Evolutionary conservation across 2,329 filamentous ascomycete genomes (phyloP).

Genomic region (Aspergillus brunneoviolaceus): DNA sequence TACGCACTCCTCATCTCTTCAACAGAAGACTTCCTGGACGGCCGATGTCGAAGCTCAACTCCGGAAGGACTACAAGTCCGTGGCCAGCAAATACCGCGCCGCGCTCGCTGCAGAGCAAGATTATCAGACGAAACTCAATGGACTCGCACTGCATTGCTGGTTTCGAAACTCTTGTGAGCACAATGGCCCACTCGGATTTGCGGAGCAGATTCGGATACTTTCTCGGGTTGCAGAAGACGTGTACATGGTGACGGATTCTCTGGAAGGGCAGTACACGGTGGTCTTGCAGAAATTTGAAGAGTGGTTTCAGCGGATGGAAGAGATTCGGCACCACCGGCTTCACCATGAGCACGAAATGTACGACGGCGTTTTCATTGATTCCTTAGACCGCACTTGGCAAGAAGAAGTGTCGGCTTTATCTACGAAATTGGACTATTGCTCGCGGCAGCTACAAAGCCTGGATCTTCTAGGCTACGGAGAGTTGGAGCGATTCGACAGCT

Average conservation of each 20-base stretch:
- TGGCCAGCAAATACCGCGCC: conserved; percentile 35
- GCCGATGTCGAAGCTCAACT: conserved; percentile 29
- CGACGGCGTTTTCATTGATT: conserved; percentile 34
- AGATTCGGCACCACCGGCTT: conserved; percentile 24
- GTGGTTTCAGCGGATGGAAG: conserved; percentile 35
- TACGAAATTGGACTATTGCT: conserved; percentile 36
- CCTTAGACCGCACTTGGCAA: conserved; percentile 36
- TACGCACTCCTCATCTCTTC: conserved; percentile 34
- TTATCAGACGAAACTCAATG: conserved; percentile 34
- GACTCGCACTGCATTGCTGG: conserved; percentile 37
- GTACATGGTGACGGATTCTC: conserved; percentile 30
- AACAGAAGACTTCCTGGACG: conserved; percentile 33
- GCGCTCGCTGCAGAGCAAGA: conserved; percentile 34
- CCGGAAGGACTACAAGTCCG: conserved; percentile 35
- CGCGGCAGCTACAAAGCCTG: conserved; percentile 37
- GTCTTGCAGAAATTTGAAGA: conserved; percentile 35
- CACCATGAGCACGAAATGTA: conserved; percentile 13
- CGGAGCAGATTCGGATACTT: conserved; percentile 39
- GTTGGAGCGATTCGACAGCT: conserved; percentile 23
- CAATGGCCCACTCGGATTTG: conserved; percentile 30
- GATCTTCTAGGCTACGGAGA: conserved; percentile 34
- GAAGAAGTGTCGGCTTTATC: conserved; percentile 31
- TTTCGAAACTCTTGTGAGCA: conserved; percentile 31
- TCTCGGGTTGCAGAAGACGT: conserved; percentile 43
- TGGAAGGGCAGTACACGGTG: conserved; percentile 30